Evolutionary conservation across 1,284 basidiomycete species (phyloP).

Genomic region (Blastosporella zonata): DNA sequence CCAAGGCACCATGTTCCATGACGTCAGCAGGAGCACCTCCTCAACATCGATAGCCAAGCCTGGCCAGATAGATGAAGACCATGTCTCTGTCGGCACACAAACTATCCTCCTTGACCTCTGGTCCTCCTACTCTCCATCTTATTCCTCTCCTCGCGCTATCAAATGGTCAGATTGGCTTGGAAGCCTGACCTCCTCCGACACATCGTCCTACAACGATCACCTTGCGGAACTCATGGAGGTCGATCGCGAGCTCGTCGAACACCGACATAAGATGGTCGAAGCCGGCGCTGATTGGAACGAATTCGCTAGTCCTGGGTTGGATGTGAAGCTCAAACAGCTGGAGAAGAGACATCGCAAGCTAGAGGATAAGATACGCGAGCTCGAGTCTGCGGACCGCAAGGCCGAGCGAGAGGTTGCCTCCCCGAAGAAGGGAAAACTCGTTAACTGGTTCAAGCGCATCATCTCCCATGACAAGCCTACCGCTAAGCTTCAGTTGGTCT

Average conservation of each 20-base stretch:
- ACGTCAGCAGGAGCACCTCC: conserved; percentile 18
- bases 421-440: conserved; percentile 45
- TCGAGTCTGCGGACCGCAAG: conserved; percentile 26
- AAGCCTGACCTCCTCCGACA: conserved; percentile 17
- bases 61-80: conserved; percentile 20
- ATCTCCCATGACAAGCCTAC: conserved; percentile 35
- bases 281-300: conserved; percentile 16
- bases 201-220: conserved; percentile 22
- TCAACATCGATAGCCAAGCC: conserved; percentile 16
- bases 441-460: conserved; percentile 63
- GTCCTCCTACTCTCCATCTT: conserved; percentile 8
- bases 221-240: conserved; percentile 34
- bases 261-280: conserved; percentile 29
- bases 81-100: conserved; percentile 28
- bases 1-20: conserved; percentile 41
- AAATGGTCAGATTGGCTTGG: conserved; percentile 40
- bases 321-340: conserved; percentile 33
- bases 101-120: conserved; percentile 23
- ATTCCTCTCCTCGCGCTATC: conserved; percentile 3
- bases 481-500: conserved; percentile 33
- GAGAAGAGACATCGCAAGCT: conserved; percentile 38
- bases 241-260: conserved; percentile 34
- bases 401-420: conserved; percentile 22
- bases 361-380: conserved; percentile 30
- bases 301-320: conserved; percentile 20